Base-by-base conservation (phyloP, 2,329 filamentous ascomycete species). In the Colletotrichum orbiculare region DNA sequence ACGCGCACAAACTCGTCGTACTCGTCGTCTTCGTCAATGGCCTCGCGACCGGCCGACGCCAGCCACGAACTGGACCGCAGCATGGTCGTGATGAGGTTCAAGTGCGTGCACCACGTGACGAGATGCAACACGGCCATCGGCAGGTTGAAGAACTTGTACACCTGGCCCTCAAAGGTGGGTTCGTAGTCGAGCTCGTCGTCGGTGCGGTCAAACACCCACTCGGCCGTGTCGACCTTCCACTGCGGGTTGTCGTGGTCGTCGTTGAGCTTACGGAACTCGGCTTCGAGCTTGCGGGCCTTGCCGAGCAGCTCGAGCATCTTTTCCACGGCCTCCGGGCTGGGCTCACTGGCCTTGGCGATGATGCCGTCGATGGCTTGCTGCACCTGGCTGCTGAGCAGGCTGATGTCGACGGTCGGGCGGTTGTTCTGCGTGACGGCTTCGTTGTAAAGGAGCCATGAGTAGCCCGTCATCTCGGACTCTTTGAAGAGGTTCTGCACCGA, bases 81-180 rank as follows among this genome's bases (percentile, higher is more conserved):
- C 17, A 70, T 64, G 8, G 64, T 68, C 11, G 64, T 60, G 33
- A 68, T 69, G 33, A 70, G 68, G 10, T 64, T 69, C 38, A 70
- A 43, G 45, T 70, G 69, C 8, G 61, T 64, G 1, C 38, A 43
- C 67, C 68, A 70, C 8, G 63, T 67, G 17, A 69, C 66, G 2
- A 66, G 37, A 12, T 70, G 66, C 0, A 70, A 33, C 1, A 68
- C 63, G 3, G 66, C 68, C n/a, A 68, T 59, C 7, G 67, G 60
- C 2, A 70, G 60, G 25, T 67, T 68, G 43, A 66, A 66, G 59
- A 70, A 70, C 5, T 62, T 67, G 61, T 66, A 70, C 15, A 70
- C 61, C 5, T 52, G 68, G 1, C 69, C 69, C 12, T 67, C 50
- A 17, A 65, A 57, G 3, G 64, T 57, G 17, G 61, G n/a, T 15